A percentile compares a stretch with the other conserved stretches of the same genome.
phyloP scores from a whole-genome alignment of 768 basidiomycete species.

The Goffeauzyma gilvescens region DNA sequence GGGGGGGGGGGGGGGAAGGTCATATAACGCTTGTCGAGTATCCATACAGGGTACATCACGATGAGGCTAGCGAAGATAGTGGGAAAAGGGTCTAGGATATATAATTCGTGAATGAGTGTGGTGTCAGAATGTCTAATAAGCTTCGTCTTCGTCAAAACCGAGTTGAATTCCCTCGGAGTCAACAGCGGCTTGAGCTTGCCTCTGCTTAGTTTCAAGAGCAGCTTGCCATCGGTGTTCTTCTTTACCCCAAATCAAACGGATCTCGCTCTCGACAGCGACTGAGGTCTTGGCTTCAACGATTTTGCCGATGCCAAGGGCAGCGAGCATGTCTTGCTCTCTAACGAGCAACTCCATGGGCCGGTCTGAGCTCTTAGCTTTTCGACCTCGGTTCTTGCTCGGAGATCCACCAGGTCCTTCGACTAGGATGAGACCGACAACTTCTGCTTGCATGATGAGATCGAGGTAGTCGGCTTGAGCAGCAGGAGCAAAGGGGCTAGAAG shows the following conservation, averaged over 20 bases:
- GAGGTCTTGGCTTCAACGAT: background rate
- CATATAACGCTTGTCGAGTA: no score
- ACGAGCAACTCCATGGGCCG: slow-evolving; percentile 8
- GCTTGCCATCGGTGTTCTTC: slow-evolving; percentile 4
- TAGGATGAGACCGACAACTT: slow-evolving; percentile 25
- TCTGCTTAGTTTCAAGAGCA: slow-evolving; percentile 1
- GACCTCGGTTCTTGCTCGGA: background rate
- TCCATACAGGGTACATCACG: no score
- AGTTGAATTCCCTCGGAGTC: background rate
- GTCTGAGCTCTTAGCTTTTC: slow-evolving; percentile 2
- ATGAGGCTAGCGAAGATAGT: no score
- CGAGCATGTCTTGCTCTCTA: slow-evolving; percentile 8
- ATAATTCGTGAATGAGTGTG: no score
- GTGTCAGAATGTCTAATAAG: no score
- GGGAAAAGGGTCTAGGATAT: no score
- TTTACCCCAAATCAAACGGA: slow-evolving; percentile 8
- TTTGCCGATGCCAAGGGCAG: slow-evolving; percentile 2
- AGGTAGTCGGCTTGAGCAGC: slow-evolving; percentile 30
- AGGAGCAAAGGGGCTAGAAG: slow-evolving; percentile 25
- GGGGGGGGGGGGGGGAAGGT: no score
- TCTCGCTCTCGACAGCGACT: slow-evolving; percentile 9
- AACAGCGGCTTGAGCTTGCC: background rate
- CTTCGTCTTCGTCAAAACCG: slow-evolving; percentile 3
- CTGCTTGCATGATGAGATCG: slow-evolving; percentile 30
- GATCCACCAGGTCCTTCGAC: slow-evolving; percentile 8